Evolutionary conservation across 2,329 filamentous ascomycete species (phyloP), one percentile per base, ranked within the genome.

Genomic region (Pestalotiopsis sp.): DNA sequence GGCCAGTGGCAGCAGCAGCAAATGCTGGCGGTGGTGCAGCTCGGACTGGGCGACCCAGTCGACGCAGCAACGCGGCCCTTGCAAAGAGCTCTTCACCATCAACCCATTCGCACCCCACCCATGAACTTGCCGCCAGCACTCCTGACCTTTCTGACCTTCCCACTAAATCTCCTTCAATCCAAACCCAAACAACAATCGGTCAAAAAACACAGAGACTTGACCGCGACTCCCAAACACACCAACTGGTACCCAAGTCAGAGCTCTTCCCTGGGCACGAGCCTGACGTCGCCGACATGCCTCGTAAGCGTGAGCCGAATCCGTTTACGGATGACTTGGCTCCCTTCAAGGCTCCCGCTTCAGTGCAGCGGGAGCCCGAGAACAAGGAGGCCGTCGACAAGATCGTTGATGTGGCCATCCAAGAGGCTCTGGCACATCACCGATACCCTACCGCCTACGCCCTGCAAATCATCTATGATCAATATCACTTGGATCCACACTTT

Each of bases 361-460:
- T 41, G 20, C 65, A 67, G 38, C 72, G 72, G 38, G 69, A 75
- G 27, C 74, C 75, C 12, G 76, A 78, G 2, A 81, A 83, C 70
- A 83, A 81, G 70, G 83, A 84, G 52, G 76, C 83, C 41, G 81
- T 83, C 31, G 86, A 86, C 73, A 84, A 81, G 74, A 84, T 89
- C 36, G 82, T 91, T 52, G 86, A 89, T 75, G 75, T 79, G 39
- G 87, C 88, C n/a, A 86, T 90, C 38, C 84, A 89, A 11, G 84
- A 89, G 74, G 89, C 89, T 4, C 77, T 91, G 63, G 80, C 83
- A 69, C 83, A 87, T 74, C 82, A 83, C 70, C 86, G 87, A 69
- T 90, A 88, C 75, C 87, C 88, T 67, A 91, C 89, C 9, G 89
- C 89, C 2, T 91, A 85, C 81, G 88, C 89, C 57, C 81, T 91